A percentile compares a stretch with the other conserved stretches of the same genome.
Conservation (phyloP, 257 asterid genomes). For the Coffea canephora region DNA sequence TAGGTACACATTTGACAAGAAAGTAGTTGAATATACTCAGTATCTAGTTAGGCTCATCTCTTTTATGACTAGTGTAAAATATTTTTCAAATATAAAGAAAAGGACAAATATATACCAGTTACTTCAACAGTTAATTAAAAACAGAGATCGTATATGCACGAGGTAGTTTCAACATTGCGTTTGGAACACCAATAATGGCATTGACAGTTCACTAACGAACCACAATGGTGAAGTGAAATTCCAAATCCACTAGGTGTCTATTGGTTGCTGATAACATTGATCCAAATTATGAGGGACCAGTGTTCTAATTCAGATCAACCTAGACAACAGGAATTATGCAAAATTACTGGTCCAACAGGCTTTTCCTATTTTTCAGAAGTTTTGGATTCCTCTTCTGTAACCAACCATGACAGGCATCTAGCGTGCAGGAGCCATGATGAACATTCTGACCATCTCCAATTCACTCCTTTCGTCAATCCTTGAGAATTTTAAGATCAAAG, state of each 20-base stretch:
- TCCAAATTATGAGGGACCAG: background rate
- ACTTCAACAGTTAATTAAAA: background rate
- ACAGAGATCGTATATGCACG: background rate
- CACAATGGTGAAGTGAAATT: background rate
- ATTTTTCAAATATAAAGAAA: too few relatives aligned
- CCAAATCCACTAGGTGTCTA: background rate
- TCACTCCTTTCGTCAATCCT: background rate
- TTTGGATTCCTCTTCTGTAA: background rate
- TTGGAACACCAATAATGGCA: background rate
- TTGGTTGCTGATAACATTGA: background rate
- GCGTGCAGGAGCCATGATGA: too few relatives aligned
- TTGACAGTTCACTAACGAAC: background rate
- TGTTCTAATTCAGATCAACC: background rate
- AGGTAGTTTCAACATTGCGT: background rate
- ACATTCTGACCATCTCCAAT: background rate
- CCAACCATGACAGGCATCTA: background rate
- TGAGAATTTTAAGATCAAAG: background rate
- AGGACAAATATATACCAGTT: background rate
- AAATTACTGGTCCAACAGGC: background rate
- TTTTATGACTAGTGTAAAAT: background rate
- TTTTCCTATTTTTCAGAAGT: background rate
- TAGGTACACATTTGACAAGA: background rate
- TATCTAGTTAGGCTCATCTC: background rate
- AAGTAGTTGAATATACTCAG: background rate
- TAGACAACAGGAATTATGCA: background rate